A percentile compares a stretch with the other conserved stretches of the same genome.
These are phyloP conservation scores for Musa schizocarpa DNA, from an alignment of 176 grass and related monocot species.

Conservation along the genomic window DNA sequence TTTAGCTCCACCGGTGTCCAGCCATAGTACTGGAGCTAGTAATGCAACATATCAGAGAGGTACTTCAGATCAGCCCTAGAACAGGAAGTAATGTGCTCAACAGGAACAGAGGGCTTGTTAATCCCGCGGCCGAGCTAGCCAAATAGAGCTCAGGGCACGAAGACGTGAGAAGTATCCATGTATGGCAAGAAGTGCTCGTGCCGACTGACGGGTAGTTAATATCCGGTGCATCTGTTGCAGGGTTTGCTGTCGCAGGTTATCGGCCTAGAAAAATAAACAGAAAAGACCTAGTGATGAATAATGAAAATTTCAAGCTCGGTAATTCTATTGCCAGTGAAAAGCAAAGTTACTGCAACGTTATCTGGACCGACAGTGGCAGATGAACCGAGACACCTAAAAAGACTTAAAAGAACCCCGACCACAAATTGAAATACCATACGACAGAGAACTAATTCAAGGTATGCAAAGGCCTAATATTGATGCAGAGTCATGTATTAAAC, in stretches of 20 bases:
- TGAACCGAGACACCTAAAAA: not conserved
- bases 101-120: slow-evolving; percentile 23
- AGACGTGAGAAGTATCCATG: slow-evolving; percentile 87
- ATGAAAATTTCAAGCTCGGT: slow-evolving; percentile 3
- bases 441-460: not conserved
- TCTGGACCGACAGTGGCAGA: not conserved
- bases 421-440: not conserved
- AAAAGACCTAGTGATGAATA: slow-evolving; percentile 16
- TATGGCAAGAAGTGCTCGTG: slow-evolving; percentile 73
- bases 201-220: slow-evolving; percentile 74
- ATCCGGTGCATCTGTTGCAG: slow-evolving; percentile 85
- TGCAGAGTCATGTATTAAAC: not conserved
- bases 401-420: no score
- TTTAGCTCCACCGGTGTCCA: not conserved
- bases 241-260: slow-evolving; percentile 87
- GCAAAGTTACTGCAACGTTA: not conserved
- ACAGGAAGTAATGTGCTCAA: not conserved
- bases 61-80: not conserved
- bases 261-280: slow-evolving; percentile 47
- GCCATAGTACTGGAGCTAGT: not conserved
- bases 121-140: slow-evolving; percentile 89
- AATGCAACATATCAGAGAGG: no score
- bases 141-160: slow-evolving; percentile 89
- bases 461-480: not conserved
- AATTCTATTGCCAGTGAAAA: not conserved